phyloP scores from a whole-genome alignment of 768 basidiomycete species.

The Hypholoma sublateritium region DNA sequence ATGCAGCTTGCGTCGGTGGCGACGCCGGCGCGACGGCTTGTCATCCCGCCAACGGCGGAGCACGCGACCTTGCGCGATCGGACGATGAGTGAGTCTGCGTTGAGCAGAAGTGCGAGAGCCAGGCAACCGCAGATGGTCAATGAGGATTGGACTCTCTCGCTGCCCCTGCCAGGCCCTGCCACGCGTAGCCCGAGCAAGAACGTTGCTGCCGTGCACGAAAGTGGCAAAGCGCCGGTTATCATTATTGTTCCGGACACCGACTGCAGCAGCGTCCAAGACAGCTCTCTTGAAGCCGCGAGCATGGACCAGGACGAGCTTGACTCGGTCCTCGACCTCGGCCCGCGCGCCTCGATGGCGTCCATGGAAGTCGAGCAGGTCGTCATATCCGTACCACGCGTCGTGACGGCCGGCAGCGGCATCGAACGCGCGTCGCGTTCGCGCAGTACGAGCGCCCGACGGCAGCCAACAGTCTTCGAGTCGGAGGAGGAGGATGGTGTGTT shows the following conservation, averaged over 20 bases:
- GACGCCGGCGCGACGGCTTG: background rate
- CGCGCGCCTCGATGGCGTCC: background rate
- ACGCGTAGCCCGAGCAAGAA: background rate
- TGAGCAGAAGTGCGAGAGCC: background rate
- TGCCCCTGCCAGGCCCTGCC: conserved; percentile 11
- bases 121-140: background rate
- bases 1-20: background rate
- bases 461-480: background rate
- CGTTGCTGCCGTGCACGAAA: background rate
- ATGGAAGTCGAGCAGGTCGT: background rate
- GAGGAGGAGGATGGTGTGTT: conserved; percentile 4
- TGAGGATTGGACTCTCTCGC: conserved; percentile 21
- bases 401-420: conserved; percentile 15
- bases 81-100: conserved; percentile 22
- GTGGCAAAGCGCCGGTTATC: background rate
- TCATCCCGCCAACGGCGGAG: background rate
- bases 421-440: conserved; percentile 9
- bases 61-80: conserved; percentile 2
- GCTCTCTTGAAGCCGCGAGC: background rate
- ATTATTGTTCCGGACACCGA: background rate
- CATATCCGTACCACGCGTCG: conserved; percentile 13
- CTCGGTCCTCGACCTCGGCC: background rate
- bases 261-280: background rate
- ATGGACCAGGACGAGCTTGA: background rate
- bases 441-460: background rate